phyloP scores from a whole-genome alignment of 2,329 filamentous ascomycete species.

The Diatrype stigma region DNA sequence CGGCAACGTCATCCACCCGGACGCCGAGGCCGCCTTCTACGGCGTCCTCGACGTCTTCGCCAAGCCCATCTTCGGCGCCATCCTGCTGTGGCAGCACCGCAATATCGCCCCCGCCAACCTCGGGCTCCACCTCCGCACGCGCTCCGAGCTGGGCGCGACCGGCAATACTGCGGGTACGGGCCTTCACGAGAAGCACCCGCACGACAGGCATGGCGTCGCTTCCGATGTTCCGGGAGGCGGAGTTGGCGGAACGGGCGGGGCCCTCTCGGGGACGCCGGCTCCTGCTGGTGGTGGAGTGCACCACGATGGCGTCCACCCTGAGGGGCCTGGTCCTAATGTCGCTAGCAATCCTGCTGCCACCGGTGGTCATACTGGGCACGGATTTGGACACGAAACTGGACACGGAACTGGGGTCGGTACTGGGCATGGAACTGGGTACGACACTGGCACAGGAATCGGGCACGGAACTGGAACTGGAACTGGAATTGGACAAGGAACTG shows the following conservation, averaged over 20 bases:
- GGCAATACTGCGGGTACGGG: neutral
- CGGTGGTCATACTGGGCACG: neutral
- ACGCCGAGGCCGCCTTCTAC: slow-evolving; percentile 66
- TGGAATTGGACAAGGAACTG: too few relatives aligned
- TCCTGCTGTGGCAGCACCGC: slow-evolving; percentile 60
- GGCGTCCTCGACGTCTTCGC: slow-evolving; percentile 61
- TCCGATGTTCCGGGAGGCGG: slow-evolving; percentile 3
- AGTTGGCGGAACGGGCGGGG: slow-evolving; percentile 1
- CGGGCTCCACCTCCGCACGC: slow-evolving; percentile 41
- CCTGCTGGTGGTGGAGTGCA: neutral
- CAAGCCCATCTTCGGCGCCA: slow-evolving; percentile 58
- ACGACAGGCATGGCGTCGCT: neutral
- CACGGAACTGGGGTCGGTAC: too few relatives aligned
- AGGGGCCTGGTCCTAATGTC: slow-evolving; percentile 14
- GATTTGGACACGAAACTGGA: too few relatives aligned
- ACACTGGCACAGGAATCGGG: too few relatives aligned
- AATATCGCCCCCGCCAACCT: slow-evolving; percentile 55
- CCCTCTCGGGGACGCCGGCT: neutral
- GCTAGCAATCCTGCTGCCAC: neutral
- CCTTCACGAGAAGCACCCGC: slow-evolving; percentile 17
- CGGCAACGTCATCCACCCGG: slow-evolving; percentile 61
- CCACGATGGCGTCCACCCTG: slow-evolving; percentile 4
- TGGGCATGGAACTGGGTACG: too few relatives aligned
- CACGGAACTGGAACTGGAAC: too few relatives aligned
- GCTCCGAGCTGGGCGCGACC: slow-evolving; percentile 6